Conservation (phyloP, 179 eudicot genomes). For the Beta lomatogona region DNA sequence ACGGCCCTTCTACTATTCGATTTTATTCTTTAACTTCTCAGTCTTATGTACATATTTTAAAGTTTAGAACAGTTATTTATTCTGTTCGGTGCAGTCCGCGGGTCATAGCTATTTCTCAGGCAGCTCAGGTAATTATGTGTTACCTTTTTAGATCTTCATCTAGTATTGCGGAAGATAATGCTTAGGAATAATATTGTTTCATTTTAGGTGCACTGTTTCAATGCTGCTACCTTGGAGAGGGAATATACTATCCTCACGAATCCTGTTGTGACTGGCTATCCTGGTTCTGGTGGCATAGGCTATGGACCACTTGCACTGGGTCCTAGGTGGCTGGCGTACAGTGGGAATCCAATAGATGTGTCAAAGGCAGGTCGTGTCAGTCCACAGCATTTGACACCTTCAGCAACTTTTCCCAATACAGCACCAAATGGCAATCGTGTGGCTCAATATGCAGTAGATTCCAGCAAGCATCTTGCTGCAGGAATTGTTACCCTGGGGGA, state of each 20-base stretch:
- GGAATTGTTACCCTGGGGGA: constrained; percentile 86
- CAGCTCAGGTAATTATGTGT: constrained; percentile 59
- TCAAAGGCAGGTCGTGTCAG: constrained; percentile 58
- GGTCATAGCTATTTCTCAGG: constrained; percentile 71
- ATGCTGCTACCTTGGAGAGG: constrained; percentile 81
- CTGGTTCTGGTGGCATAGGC: constrained; percentile 59
- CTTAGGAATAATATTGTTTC: constrained; percentile 9
- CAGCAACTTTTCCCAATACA: constrained; percentile 50
- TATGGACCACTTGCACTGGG: constrained; percentile 90
- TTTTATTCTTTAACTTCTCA: constrained; percentile 75
- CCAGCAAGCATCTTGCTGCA: constrained; percentile 89
- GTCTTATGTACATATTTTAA: constrained; percentile 58
- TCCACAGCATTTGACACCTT: constrained; percentile 64
- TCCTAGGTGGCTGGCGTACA: constrained; percentile 90
- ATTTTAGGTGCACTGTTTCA: constrained; percentile 73
- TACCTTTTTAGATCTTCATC: neutral
- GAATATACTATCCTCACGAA: constrained; percentile 76
- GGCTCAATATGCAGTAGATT: constrained; percentile 83
- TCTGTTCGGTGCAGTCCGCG: constrained; percentile 82
- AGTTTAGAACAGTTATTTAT: constrained; percentile 71
- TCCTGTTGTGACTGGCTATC: constrained; percentile 52
- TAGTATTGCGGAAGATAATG: constrained; percentile 1
- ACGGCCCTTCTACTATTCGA: constrained; percentile 56
- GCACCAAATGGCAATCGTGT: constrained; percentile 73
- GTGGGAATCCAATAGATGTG: constrained; percentile 64